These are phyloP conservation scores for Croton laevigatus DNA, from an alignment of 441 rosid species.

Conservation along the genomic window DNA sequence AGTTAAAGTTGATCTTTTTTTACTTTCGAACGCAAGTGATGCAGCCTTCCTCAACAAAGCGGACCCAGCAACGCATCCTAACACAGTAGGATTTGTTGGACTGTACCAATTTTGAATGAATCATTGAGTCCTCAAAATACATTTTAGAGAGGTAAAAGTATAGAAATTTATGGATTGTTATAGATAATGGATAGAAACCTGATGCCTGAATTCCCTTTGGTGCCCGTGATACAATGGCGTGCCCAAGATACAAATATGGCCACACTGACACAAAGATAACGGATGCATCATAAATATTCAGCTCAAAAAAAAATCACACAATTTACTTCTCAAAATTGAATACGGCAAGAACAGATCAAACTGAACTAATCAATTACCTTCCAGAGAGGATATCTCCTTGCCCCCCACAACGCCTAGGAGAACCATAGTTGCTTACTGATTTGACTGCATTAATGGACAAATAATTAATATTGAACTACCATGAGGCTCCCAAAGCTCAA, in stretches of 20 bases:
- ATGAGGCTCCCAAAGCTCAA: not conserved
- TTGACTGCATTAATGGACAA: slow-evolving; percentile 47
- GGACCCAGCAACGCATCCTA: slow-evolving; percentile 87
- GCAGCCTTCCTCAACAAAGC: slow-evolving; percentile 85
- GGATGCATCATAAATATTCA: slow-evolving; percentile 1
- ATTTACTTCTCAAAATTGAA: slow-evolving; percentile 2
- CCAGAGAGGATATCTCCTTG: slow-evolving; percentile 98
- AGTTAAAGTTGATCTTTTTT: slow-evolving; percentile 82
- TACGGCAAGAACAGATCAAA: slow-evolving; percentile 1
- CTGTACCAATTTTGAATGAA: slow-evolving; percentile 26
- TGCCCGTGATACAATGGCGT: slow-evolving; percentile 31
- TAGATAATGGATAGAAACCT: slow-evolving; percentile 32
- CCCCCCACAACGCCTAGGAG: slow-evolving; percentile 94
- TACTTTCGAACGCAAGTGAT: slow-evolving; percentile 56
- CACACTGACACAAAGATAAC: slow-evolving; percentile 47
- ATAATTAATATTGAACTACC: slow-evolving; percentile 13
- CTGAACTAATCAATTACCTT: slow-evolving; percentile 44
- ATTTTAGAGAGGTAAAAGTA: not conserved
- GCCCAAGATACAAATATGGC: slow-evolving; percentile 93
- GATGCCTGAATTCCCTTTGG: slow-evolving; percentile 31
- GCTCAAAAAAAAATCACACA: not conserved
- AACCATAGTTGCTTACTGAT: slow-evolving; percentile 76
- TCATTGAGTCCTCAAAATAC: slow-evolving; percentile 3
- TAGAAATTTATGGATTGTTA: not conserved
- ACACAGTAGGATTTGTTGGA: slow-evolving; percentile 49